A percentile compares a stretch with the other conserved stretches of the same genome.
Evolutionary conservation across 495 filamentous ascomycete genomes (phyloP).

Genomic region (Cetradonia linearis): DNA sequence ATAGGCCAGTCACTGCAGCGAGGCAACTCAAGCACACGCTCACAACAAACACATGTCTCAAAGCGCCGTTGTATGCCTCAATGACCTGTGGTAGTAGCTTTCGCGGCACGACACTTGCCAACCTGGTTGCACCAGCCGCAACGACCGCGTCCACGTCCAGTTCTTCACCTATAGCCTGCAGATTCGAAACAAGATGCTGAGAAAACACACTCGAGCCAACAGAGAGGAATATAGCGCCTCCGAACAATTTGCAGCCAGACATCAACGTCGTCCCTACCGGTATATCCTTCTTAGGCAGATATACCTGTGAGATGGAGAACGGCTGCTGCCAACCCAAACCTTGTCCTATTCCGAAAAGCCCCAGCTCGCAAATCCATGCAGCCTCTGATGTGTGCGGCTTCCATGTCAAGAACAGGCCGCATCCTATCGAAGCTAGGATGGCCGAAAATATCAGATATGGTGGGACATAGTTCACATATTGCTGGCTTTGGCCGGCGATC

Average conservation of each 20-base stretch:
- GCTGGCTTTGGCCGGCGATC: too few relatives aligned
- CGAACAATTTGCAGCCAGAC: background rate
- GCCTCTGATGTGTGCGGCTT: too few relatives aligned
- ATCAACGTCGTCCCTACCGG: background rate
- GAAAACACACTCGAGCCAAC: background rate
- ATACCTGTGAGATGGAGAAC: background rate
- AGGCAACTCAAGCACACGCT: background rate
- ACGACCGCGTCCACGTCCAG: background rate
- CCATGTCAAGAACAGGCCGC: background rate
- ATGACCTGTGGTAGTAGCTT: background rate
- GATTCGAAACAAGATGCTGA: background rate
- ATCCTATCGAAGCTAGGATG: background rate
- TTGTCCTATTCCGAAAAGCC: background rate
- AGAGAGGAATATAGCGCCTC: background rate
- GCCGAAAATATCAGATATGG: background rate
- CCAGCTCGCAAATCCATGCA: background rate
- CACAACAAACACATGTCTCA: background rate
- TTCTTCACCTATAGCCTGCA: background rate
- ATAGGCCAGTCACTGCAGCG: background rate
- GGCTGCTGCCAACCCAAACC: background rate
- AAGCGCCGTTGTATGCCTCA: background rate
- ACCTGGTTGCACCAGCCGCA: background rate
- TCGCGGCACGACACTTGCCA: background rate
- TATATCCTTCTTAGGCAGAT: background rate
- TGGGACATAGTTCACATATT: too few relatives aligned